Evolutionary conservation across 306 rosid genomes (phyloP).

Genomic region (Leucaena leucocephala): DNA sequence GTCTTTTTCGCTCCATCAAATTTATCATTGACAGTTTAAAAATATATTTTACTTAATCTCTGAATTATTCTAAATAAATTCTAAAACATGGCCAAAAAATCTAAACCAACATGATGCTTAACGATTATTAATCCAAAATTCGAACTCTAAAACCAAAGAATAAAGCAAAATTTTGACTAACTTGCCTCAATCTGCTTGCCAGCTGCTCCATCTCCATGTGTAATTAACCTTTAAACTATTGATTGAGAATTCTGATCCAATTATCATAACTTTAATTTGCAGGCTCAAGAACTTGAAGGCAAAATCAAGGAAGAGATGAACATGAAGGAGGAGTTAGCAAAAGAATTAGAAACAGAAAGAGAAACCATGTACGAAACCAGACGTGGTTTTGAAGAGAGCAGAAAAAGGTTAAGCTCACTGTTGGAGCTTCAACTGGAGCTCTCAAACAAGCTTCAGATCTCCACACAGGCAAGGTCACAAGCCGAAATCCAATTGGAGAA

Average conservation of each 20-base stretch:
- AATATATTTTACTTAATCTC: too few species aligned
- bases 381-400: slow-evolving; percentile 54
- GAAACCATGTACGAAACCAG: slow-evolving; percentile 44
- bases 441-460: slow-evolving; percentile 52
- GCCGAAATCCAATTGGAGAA: slow-evolving; percentile 51
- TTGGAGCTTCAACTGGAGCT: slow-evolving; percentile 56
- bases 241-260: too few species aligned
- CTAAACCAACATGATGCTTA: background rate
- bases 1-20: too few species aligned
- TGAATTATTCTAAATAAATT: background rate
- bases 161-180: background rate
- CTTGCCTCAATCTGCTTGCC: background rate
- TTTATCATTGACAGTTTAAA: too few species aligned
- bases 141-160: background rate
- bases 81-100: background rate
- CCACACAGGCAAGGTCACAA: slow-evolving; percentile 38
- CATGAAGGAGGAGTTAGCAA: slow-evolving; percentile 42
- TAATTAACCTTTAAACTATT: too few species aligned
- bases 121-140: background rate
- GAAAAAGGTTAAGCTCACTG: slow-evolving; percentile 51
- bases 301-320: slow-evolving; percentile 46
- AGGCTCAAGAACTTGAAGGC: slow-evolving; percentile 63
- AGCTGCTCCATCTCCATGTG: background rate
- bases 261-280: background rate
- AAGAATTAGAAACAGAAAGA: slow-evolving; percentile 45